Base-by-base conservation (phyloP, 169 alveolate species). In the Plasmodium ovale region DNA sequence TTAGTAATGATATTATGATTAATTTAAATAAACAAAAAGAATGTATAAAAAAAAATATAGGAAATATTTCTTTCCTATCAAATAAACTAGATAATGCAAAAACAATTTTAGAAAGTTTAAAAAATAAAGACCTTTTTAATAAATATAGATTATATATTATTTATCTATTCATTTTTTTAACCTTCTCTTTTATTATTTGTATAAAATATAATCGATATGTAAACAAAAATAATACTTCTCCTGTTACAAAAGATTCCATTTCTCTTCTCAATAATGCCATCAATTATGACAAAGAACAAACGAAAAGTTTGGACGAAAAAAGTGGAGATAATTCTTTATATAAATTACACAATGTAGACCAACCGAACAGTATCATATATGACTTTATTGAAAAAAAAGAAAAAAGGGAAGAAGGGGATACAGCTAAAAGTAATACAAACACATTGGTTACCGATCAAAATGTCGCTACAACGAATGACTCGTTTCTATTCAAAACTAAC, bases 141-240 rank as follows among this genome's bases (percentile, higher is more conserved):
- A 79, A 79, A 27, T 79, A 79, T 69, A 65, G 89, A 42, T 64
- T 79, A 37, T 79, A 79, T 29, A 79, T 79, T 7, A 79, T 79
- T 16, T 79, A 33, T 39, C 0, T 79, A 27, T 64, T 79, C 27
- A 79, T 79, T 1, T 29, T 79, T n/a, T 60, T 79, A 62, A 79
- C 89, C 12, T 79, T 79, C 39, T 42, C 54, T 21, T 49, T 79
- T 29, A 56, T 79, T 10, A 42, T 44, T 35, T 53, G 42, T 23
- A 33, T 79, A 29, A 79, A 79, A 68, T 79, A 79, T 49, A 79
- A 68, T 37, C 53, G 73, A 37, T 79, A 79, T 42, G 53, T 37
- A 9, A 29, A n/a, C 67, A 16, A 16, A 1, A 49, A 44, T 27
- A 14, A 39, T 29, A 2, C 0, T n/a, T n/a, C n/a, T n/a, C n/a